phyloP scores from a whole-genome alignment of 2,329 filamentous ascomycete genomes.

The Zymoseptoria passerinii region DNA sequence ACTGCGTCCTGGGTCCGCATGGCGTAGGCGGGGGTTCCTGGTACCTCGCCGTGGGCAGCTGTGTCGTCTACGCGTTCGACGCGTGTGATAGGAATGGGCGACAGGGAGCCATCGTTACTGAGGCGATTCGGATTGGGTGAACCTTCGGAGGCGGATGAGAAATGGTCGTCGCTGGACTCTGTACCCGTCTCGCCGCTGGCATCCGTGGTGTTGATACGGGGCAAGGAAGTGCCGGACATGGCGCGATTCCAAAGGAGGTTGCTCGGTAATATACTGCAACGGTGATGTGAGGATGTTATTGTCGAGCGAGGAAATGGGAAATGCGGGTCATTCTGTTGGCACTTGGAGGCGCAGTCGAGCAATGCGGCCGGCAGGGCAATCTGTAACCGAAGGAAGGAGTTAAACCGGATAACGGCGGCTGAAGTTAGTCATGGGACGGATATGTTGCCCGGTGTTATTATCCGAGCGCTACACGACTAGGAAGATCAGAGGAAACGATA shows the following conservation, averaged over 20 bases:
- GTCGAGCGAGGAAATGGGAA: neutral
- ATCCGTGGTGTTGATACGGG: slow-evolving; percentile 25
- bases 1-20: slow-evolving; percentile 51
- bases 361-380: neutral
- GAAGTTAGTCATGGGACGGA: neutral
- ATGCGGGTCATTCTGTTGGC: neutral
- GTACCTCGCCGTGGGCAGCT: slow-evolving; percentile 53
- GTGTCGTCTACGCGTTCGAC: slow-evolving; percentile 55
- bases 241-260: neutral
- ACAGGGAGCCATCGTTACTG: slow-evolving; percentile 32
- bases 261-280: neutral
- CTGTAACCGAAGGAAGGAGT: neutral
- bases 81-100: slow-evolving; percentile 52
- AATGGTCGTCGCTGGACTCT: slow-evolving; percentile 46
- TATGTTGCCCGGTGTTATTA: neutral
- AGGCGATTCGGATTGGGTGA: slow-evolving; percentile 27
- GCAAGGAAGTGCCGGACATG: slow-evolving; percentile 25
- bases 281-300: neutral
- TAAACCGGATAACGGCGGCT: neutral
- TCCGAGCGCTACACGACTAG: neutral
- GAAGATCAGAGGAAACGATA: neutral
- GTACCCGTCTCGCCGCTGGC: slow-evolving; percentile 11
- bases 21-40: slow-evolving; percentile 53
- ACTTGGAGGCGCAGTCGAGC: neutral
- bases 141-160: slow-evolving; percentile 58